A percentile compares a stretch with the other conserved stretches of the same genome.
Evolutionary conservation across 192 early-diverging fungal species (phyloP).

Genomic region (Entomortierella lignicola): DNA sequence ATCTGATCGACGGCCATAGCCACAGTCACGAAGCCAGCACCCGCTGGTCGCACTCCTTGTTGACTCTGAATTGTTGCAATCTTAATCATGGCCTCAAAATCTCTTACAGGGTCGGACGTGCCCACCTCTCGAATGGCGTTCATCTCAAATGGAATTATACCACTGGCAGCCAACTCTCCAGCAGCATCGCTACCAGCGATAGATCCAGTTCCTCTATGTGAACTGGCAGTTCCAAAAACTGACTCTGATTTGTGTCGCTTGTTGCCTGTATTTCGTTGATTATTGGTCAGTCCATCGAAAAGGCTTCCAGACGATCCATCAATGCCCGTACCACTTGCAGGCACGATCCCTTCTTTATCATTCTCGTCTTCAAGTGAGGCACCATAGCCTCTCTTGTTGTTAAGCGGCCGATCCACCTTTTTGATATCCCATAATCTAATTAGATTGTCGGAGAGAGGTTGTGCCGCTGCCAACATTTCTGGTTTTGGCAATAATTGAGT

Average conservation of each 20-base stretch:
- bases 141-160: slow-evolving; percentile 51
- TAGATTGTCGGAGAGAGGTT: slow-evolving; percentile 55
- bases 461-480: slow-evolving; percentile 56
- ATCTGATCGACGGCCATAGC: slow-evolving; percentile 67
- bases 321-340: slow-evolving; percentile 7
- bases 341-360: slow-evolving; percentile 21
- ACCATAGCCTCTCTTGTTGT: slow-evolving; percentile 30
- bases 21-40: slow-evolving; percentile 49
- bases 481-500: slow-evolving; percentile 59
- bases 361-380: slow-evolving; percentile 34
- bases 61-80: slow-evolving; percentile 55
- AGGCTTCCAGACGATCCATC: slow-evolving; percentile 17
- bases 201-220: slow-evolving; percentile 27
- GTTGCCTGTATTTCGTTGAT: slow-evolving; percentile 1
- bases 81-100: slow-evolving; percentile 71
- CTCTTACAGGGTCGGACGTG: slow-evolving; percentile 65
- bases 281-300: slow-evolving; percentile 18
- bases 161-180: slow-evolving; percentile 48
- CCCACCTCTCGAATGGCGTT: slow-evolving; percentile 59
- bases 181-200: slow-evolving; percentile 23
- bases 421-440: slow-evolving; percentile 64
- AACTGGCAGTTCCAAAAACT: slow-evolving; percentile 41
- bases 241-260: slow-evolving; percentile 42
- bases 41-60: slow-evolving; percentile 64
- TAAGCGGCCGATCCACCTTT: slow-evolving; percentile 57